These are phyloP conservation scores for Aspergillus carbonarius DNA, from an alignment of 2,329 filamentous ascomycete species.

Conservation along the genomic window DNA sequence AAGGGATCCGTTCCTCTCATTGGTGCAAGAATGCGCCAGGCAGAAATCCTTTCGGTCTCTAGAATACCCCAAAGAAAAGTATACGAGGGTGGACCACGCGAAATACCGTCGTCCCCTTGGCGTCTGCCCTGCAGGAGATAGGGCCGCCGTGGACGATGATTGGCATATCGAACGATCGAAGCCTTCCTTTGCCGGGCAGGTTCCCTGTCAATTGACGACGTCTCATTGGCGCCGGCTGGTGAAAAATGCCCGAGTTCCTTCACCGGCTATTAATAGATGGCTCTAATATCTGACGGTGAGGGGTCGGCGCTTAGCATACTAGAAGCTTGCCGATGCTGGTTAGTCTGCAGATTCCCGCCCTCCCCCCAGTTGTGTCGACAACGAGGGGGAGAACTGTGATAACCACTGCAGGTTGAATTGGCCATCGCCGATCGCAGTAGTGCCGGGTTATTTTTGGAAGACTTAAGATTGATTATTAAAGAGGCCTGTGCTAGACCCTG, in stretches of 20 bases:
- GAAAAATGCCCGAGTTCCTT: neutral
- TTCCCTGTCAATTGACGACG: neutral
- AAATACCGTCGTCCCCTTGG: conserved; percentile 25
- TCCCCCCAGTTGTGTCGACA: neutral
- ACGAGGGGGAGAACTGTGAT: too few relatives aligned
- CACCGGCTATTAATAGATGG: conserved; percentile 1
- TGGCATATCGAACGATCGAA: conserved; percentile 11
- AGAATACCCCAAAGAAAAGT: neutral
- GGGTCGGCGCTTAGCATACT: conserved; percentile 8
- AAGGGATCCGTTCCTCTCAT: conserved; percentile 17
- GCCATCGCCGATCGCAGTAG: neutral
- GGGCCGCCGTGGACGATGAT: neutral
- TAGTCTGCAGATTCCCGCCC: conserved; percentile 6
- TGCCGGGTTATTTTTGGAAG: conserved; percentile 4
- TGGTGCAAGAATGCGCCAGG: conserved; percentile 26
- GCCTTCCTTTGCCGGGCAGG: neutral
- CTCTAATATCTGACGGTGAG: conserved; percentile 6
- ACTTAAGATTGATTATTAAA: neutral
- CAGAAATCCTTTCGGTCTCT: conserved; percentile 14
- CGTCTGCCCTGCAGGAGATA: conserved; percentile 17
- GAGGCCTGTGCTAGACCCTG: neutral
- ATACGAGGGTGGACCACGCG: conserved; percentile 23
- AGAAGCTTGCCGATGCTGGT: conserved; percentile 7
- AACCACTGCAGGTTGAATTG: neutral
- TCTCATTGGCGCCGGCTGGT: conserved; percentile 1